Evolutionary conservation across 768 basidiomycete genomes (phyloP), one percentile per base, ranked within the genome.

Genomic region (Daedalea quercina): DNA sequence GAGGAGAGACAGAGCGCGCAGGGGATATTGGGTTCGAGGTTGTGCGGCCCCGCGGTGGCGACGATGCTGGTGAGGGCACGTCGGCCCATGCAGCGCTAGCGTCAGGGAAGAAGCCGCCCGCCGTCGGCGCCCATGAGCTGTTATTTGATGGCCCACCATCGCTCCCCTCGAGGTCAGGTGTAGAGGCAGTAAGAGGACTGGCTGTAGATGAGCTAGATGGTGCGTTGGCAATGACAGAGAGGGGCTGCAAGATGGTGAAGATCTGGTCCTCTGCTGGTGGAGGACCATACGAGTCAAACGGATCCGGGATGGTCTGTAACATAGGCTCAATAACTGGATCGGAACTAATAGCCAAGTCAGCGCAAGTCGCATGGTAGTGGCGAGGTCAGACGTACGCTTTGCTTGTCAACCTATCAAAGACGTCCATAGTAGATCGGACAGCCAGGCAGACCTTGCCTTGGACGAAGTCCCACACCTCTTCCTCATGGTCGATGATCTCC

Each of bases 401-500:
- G 22, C 87, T 77, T 12, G 88, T 90, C 57, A 93, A 81, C 54
- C 82, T 78, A 65, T 95, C 94, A 61, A 94, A 94, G 8, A 96
- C 78, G 60, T 97, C 94, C 78, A 97, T 84, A 13, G 90, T 87
- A 28, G 90, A 90, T 50, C 93, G 85, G 49, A 95, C 87, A 2
- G 85, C 85, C 28, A 94, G 76, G 63, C 85, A 92, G 58, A 88
- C 87, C 75, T 94, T 95, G 57, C 76, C 81, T 65, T 94, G 84
- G 6, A 95, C 90, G 13, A 82, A 80, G 60, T 94, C 84, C 94
- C 94, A 97, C n/a, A 92, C 87, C 67, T 95, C 85, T 60, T 94
- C 91, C 70, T 96, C 94, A 60, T 94, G 93, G 54, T 90, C 89
- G 47, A 93, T 71, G 50, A 95, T 92, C 60, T 92, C 85, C 57